Base-by-base conservation (phyloP, 805 yeast genomes). In the Lipomyces sp. region DNA sequence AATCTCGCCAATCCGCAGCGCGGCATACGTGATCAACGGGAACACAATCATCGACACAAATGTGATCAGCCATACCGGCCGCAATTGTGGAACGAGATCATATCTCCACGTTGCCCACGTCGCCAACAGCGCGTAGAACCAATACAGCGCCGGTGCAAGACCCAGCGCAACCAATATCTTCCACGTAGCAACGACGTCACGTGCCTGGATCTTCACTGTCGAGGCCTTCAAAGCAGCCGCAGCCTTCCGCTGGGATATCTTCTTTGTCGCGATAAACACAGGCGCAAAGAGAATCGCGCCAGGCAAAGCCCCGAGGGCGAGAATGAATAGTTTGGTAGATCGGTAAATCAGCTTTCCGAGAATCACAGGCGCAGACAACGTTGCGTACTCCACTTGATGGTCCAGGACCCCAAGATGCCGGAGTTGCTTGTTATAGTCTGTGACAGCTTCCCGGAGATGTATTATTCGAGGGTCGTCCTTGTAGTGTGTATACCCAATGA, bases 151-250 rank as follows among this genome's bases (percentile, higher is more conserved):
- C 2, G 98, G 98, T 0, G 97, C 95, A 47, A 87, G 70, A 4
- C 91, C 95, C 78, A 93, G 78, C 31, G 90, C 82, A 35, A 91
- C 88, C 57, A 93, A 73, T 41, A 93, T 83, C 68, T 93, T 93
- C 98, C 98, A 93, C 1, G 98, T 90, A 1, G 98, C 98, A 53
- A 93, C 79, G 23, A 93, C 97, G 68, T 93, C 98, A 50, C 82
- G 84, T 16, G 95, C 98, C 63, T 82, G 82, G 53, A 93, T 83
- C 66, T 93, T 93, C 21, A 93, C 98, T 0, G 89, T 77, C 0
- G 97, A 89, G 6, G 78, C 83, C 10, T 89, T 90, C 53, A 93
- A 74, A 0, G 98, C 98, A 41, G 79, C 77, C 50, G 69, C 73
- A 29, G 91, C 88, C 68, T 90, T 89, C 51, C 75, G 74, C 39